A percentile compares a stretch with the other conserved stretches of the same genome.
These are phyloP conservation scores for Suhomyces bokatorum DNA, from an alignment of 1,139 yeast species.

Conservation along the genomic window DNA sequence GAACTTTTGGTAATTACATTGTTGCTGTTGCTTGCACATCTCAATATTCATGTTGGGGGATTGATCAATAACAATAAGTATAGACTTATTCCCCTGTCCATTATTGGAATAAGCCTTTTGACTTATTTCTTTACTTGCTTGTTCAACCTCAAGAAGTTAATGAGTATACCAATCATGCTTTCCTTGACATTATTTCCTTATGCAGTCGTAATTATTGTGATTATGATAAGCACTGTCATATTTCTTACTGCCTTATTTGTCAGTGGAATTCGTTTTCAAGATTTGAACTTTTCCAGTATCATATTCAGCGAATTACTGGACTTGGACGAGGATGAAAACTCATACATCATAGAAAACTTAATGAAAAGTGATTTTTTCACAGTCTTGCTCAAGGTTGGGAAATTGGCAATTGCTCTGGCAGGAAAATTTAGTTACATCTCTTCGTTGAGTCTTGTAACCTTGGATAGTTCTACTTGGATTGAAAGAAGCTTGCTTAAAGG, in stretches of 20 bases:
- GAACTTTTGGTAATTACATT: conserved; percentile 54
- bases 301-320: conserved; percentile 37
- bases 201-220: conserved; percentile 49
- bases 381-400: conserved; percentile 58
- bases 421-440: conserved; percentile 65
- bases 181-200: conserved; percentile 63
- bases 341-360: conserved; percentile 28
- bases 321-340: conserved; percentile 22
- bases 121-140: conserved; percentile 43
- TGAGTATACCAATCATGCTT: conserved; percentile 56
- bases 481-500: conserved; percentile 32
- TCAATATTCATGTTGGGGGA: conserved; percentile 60
- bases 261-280: conserved; percentile 52
- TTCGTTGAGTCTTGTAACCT: conserved; percentile 52
- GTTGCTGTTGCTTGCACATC: conserved; percentile 55
- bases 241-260: conserved; percentile 57
- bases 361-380: conserved; percentile 65
- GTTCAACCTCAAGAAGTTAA: conserved; percentile 33
- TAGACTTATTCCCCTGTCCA: conserved; percentile 61
- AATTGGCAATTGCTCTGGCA: conserved; percentile 64
- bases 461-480: conserved; percentile 60
- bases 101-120: conserved; percentile 54
- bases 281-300: conserved; percentile 51
- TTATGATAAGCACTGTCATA: conserved; percentile 50
- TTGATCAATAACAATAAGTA: conserved; percentile 51